Conservation (phyloP, 176 grass and related monocot species). For the Hordeum marinum region DNA sequence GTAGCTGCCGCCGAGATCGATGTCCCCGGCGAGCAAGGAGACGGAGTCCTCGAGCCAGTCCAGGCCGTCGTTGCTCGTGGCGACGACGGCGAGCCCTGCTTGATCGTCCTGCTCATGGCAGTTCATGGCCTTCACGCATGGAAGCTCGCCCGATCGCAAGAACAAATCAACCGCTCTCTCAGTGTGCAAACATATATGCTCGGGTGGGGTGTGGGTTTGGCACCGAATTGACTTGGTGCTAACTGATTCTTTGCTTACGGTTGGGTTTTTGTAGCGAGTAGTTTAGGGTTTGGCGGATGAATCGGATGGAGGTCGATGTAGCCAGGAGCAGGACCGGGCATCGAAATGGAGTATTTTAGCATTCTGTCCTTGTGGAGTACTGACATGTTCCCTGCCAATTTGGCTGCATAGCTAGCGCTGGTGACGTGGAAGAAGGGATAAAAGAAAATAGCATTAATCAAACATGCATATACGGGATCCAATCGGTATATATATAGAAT, state of each 20-base stretch:
- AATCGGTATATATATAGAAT: no score
- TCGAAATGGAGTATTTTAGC: constrained; percentile 31
- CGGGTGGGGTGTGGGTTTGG: no score
- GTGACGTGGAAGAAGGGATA: no score
- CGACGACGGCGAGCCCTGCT: neutral
- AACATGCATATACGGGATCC: no score
- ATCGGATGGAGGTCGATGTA: constrained; percentile 11
- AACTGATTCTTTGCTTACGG: constrained; percentile 4
- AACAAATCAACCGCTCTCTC: neutral
- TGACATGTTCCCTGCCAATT: neutral
- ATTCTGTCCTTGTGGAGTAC: constrained; percentile 35
- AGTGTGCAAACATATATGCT: no score
- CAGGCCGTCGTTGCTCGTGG: constrained; percentile 6
- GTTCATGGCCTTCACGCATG: constrained; percentile 37
- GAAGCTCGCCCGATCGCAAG: neutral
- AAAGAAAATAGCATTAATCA: no score
- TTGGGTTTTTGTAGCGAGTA: constrained; percentile 18
- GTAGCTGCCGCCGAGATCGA: constrained; percentile 25
- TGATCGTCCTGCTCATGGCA: constrained; percentile 10
- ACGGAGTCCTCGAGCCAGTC: constrained; percentile 49
- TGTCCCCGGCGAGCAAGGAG: constrained; percentile 38
- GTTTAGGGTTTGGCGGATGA: constrained; percentile 17
- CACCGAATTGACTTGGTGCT: constrained; percentile 15
- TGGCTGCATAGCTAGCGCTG: constrained; percentile 11
- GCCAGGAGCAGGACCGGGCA: neutral